These are phyloP conservation scores for Handroanthus guayacan DNA, from an alignment of 257 asterid species.

Conservation along the genomic window DNA sequence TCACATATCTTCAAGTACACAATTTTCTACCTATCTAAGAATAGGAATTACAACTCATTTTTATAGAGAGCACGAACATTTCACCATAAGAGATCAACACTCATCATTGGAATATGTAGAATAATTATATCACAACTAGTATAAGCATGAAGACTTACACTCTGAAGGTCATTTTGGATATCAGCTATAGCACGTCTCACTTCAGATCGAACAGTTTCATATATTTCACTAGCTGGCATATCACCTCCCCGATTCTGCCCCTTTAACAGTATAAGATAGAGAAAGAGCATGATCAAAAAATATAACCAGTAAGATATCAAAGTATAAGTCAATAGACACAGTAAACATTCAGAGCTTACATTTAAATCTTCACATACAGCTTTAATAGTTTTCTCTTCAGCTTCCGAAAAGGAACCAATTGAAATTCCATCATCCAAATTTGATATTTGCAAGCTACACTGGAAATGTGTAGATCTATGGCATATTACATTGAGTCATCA, in stretches of 20 bases:
- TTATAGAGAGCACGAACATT: background rate
- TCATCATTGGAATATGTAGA: background rate
- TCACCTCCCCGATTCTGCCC: conserved; percentile 40
- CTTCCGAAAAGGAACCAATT: conserved; percentile 70
- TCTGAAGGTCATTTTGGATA: conserved; percentile 47
- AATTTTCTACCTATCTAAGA: background rate
- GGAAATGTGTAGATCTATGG: conserved; percentile 31
- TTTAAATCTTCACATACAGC: conserved; percentile 63
- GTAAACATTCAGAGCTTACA: conserved; percentile 44
- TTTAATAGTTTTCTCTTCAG: conserved; percentile 71
- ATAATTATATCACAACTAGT: background rate
- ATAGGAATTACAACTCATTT: background rate
- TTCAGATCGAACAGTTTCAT: conserved; percentile 53
- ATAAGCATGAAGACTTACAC: conserved; percentile 31
- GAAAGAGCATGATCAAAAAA: conserved; percentile 2
- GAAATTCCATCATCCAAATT: conserved; percentile 75
- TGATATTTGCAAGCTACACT: conserved; percentile 67
- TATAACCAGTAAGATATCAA: background rate
- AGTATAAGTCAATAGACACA: background rate
- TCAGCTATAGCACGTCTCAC: conserved; percentile 56
- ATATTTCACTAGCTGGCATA: conserved; percentile 44
- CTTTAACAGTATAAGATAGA: conserved; percentile 32
- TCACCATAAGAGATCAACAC: background rate
- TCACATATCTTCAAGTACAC: background rate
- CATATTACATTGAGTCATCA: conserved; percentile 24